Conservation (phyloP, 805 yeast genomes). For the Metschnikowia shivogae region DNA sequence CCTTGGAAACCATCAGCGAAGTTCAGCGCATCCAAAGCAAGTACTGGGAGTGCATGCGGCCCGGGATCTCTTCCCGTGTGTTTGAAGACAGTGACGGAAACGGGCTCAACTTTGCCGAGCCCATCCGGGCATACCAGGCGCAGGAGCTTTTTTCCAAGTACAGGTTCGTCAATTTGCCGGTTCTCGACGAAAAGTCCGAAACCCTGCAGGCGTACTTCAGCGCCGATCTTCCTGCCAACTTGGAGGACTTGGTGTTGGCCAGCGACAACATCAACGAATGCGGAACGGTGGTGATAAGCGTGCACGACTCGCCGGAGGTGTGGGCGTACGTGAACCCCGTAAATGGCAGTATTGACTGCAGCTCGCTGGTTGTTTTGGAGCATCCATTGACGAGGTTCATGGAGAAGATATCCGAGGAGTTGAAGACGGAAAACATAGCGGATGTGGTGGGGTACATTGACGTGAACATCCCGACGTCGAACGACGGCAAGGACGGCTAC, state of each 20-base stretch:
- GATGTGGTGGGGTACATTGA: conserved; percentile 71
- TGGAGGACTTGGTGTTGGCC: conserved; percentile 65
- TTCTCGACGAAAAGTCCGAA: conserved; percentile 33
- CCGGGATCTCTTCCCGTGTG: conserved; percentile 49
- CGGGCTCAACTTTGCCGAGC: conserved; percentile 57
- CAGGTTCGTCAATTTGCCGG: conserved; percentile 65
- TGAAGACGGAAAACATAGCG: conserved; percentile 17
- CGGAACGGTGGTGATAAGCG: conserved; percentile 60
- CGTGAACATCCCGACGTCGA: conserved; percentile 63
- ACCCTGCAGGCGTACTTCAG: conserved; percentile 22
- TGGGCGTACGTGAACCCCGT: conserved; percentile 85
- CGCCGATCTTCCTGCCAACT: conserved; percentile 44
- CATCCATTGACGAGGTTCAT: conserved; percentile 61
- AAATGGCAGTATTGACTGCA: conserved; percentile 72
- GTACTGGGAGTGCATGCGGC: conserved; percentile 82
- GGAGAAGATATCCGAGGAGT: conserved; percentile 46
- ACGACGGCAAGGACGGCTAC: conserved; percentile 26
- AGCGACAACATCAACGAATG: conserved; percentile 63
- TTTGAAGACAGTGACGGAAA: conserved; percentile 36
- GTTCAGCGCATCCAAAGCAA: conserved; percentile 76
- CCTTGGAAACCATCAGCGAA: conserved; percentile 75
- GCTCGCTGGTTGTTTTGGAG: conserved; percentile 70
- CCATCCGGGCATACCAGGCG: conserved; percentile 71
- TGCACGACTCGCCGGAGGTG: conserved; percentile 89
- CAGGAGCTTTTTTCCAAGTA: conserved; percentile 49